These are phyloP conservation scores for Flaveria robusta DNA, from an alignment of 129 eudicot species.

Conservation along the genomic window DNA sequence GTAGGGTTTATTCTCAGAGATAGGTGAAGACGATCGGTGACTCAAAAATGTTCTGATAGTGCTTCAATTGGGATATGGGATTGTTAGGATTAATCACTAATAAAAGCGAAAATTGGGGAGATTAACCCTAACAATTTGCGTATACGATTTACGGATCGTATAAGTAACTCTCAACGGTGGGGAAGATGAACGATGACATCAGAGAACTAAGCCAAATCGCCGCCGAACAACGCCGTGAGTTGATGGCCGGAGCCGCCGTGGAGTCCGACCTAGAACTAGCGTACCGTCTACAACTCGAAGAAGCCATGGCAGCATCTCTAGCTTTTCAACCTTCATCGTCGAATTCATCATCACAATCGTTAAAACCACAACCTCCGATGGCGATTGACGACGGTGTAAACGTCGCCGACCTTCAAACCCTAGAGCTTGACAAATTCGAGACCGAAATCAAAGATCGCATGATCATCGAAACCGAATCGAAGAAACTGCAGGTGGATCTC, in stretches of 20 bases:
- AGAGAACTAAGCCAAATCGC: conserved; percentile 38
- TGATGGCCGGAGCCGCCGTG: conserved; percentile 39
- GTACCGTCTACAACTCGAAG: conserved; percentile 65
- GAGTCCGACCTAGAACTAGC: conserved; percentile 66
- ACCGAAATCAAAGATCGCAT: conserved; percentile 36
- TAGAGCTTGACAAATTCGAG: conserved; percentile 34
- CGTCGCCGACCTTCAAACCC: conserved; percentile 32
- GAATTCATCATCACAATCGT: conserved; percentile 28
- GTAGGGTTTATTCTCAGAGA: not conserved
- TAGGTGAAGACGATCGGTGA: not conserved
- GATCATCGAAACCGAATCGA: conserved; percentile 40
- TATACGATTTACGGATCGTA: not conserved
- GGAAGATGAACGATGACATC: conserved; percentile 13
- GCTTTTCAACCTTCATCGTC: conserved; percentile 52
- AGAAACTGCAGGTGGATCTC: conserved; percentile 41
- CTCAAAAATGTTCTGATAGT: not conserved
- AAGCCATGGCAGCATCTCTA: conserved; percentile 74
- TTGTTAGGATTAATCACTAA: not conserved
- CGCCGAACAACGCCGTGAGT: conserved; percentile 49
- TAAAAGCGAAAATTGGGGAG: not conserved
- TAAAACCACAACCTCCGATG: not conserved
- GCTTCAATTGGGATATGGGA: not conserved
- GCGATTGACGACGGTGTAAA: conserved; percentile 7
- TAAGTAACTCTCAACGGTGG: not conserved
- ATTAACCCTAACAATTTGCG: not conserved